Conservation (phyloP, 371 early-diverging fungal genomes). For the Entomophthora muscae region DNA sequence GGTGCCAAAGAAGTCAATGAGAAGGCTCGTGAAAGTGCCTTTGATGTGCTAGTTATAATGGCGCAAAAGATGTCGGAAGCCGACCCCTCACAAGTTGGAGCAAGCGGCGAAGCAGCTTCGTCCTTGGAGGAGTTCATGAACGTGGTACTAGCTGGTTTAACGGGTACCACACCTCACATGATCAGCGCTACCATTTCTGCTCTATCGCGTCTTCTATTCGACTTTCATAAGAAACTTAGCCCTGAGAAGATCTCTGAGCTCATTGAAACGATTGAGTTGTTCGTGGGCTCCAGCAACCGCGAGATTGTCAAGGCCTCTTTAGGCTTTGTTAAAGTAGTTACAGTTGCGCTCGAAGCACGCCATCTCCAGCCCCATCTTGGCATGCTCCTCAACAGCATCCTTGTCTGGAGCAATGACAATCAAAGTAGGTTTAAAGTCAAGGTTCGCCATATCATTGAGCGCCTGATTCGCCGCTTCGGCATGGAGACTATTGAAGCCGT, state of each 20-base stretch:
- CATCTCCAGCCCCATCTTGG: constrained; percentile 44
- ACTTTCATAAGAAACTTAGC: constrained; percentile 42
- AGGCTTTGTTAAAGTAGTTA: constrained; percentile 83
- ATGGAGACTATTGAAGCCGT: constrained; percentile 55
- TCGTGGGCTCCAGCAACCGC: constrained; percentile 59
- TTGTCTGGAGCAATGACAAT: constrained; percentile 72
- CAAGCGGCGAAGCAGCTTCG: constrained; percentile 23
- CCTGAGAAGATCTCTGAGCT: constrained; percentile 45
- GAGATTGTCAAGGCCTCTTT: constrained; percentile 83
- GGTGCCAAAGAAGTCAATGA: constrained; percentile 86
- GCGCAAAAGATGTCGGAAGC: constrained; percentile 70
- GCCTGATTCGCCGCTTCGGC: constrained; percentile 68
- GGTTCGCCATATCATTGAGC: constrained; percentile 82
- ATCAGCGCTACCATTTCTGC: constrained; percentile 76
- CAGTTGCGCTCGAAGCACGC: constrained; percentile 48
- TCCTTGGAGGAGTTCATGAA: constrained; percentile 45
- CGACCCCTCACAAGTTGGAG: constrained; percentile 29
- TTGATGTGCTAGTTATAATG: constrained; percentile 70
- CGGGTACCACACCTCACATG: constrained; percentile 81
- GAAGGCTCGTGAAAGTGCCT: constrained; percentile 66
- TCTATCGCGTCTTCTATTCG: constrained; percentile 70
- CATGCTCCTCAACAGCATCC: constrained; percentile 36
- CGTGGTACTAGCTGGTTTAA: constrained; percentile 89
- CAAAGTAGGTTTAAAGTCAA: constrained; percentile 75
- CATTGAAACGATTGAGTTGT: constrained; percentile 43